Conservation (phyloP, 352 stramenopile genomes). For the Phytophthora palmivora region DNA sequence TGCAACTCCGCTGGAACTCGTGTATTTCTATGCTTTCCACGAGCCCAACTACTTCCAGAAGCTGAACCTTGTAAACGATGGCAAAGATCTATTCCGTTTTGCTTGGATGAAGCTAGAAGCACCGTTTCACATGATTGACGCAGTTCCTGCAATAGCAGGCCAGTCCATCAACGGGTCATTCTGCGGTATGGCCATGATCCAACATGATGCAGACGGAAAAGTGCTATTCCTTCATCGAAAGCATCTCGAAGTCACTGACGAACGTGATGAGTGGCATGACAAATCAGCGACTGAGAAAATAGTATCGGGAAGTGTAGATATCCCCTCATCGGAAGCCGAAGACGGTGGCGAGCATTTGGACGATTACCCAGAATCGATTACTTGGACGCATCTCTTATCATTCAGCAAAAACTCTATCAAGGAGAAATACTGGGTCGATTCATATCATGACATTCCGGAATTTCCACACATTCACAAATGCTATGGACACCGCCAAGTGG, state of each 20-base stretch:
- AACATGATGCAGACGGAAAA: constrained; percentile 36
- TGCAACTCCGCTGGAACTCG: constrained; percentile 27
- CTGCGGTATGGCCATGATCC: constrained; percentile 52
- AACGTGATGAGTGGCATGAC: not conserved
- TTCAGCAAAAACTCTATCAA: constrained; percentile 44
- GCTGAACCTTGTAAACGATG: constrained; percentile 40
- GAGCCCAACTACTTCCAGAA: constrained; percentile 31
- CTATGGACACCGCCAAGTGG: constrained; percentile 39
- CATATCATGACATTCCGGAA: constrained; percentile 36
- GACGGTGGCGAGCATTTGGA: constrained; percentile 5
- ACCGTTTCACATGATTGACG: constrained; percentile 47
- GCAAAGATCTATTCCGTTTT: constrained; percentile 62
- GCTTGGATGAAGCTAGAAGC: constrained; percentile 48
- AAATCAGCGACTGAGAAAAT: not conserved
- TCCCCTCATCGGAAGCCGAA: not conserved
- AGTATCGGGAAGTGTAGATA: not conserved
- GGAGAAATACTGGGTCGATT: constrained; percentile 49
- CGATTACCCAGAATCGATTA: constrained; percentile 39
- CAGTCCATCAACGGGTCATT: constrained; percentile 32
- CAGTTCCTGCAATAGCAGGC: constrained; percentile 38
- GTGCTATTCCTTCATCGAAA: constrained; percentile 56
- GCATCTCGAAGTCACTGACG: constrained; percentile 30
- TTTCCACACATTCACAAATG: constrained; percentile 55
- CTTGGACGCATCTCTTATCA: constrained; percentile 68
- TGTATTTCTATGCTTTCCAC: constrained; percentile 48